A percentile compares a stretch with the other conserved stretches of the same genome.
These are phyloP conservation scores for Diaporthe sp. DNA, from an alignment of 2,329 filamentous ascomycete genomes.

Conservation along the genomic window DNA sequence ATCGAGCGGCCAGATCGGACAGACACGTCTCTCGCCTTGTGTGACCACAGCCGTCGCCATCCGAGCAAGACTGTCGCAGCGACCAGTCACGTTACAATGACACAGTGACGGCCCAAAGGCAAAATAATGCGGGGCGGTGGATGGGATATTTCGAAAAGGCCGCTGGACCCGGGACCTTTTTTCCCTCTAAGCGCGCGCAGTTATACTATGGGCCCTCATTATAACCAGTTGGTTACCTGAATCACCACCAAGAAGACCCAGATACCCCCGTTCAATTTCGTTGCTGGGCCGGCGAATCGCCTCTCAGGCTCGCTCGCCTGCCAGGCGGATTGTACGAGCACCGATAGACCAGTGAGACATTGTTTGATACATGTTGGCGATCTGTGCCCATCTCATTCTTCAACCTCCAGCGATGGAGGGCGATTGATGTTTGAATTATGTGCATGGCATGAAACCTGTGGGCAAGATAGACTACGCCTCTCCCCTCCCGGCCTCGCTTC, in stretches of 20 bases:
- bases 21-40: neutral
- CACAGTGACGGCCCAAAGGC: neutral
- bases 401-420: neutral
- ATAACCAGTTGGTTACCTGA: neutral
- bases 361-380: neutral
- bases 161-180: neutral
- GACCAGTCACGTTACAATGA: neutral
- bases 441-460: neutral
- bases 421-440: neutral
- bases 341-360: neutral
- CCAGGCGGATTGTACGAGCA: neutral
- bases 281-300: slow-evolving; percentile 3
- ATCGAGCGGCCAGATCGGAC: neutral
- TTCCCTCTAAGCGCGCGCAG: neutral
- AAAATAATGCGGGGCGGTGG: neutral
- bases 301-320: neutral
- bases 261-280: neutral
- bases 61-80: neutral
- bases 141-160: neutral
- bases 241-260: neutral
- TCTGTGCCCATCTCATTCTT: slow-evolving; percentile 7
- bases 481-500: neutral
- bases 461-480: neutral
- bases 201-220: neutral
- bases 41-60: neutral